Conservation (phyloP, 148 eudicot species). For the Diospyros lotus region DNA sequence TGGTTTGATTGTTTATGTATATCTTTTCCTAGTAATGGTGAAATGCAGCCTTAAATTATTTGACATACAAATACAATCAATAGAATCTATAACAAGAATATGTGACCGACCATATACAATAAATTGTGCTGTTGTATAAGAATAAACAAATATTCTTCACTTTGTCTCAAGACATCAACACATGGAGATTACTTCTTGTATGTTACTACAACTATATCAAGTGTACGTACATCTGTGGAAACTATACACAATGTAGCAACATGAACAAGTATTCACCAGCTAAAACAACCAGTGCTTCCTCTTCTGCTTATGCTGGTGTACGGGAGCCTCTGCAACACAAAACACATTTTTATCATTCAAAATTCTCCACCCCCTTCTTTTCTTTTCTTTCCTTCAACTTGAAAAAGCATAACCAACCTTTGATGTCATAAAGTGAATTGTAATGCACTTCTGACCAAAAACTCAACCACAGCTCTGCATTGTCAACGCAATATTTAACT, state of each 20-base stretch:
- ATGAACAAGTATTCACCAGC: neutral
- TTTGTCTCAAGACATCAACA: neutral
- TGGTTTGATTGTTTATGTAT: no score
- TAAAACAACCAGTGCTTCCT: constrained; percentile 82
- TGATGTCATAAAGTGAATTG: constrained; percentile 74
- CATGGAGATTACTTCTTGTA: neutral
- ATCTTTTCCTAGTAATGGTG: no score
- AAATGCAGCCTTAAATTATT: no score
- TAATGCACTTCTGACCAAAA: constrained; percentile 98
- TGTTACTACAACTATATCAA: neutral
- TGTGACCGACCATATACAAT: no score
- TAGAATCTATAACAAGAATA: no score
- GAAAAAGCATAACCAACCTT: constrained; percentile 41
- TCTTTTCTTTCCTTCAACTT: neutral
- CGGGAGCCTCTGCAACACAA: constrained; percentile 53
- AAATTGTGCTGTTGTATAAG: no score
- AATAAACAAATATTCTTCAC: no score
- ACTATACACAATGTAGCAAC: neutral
- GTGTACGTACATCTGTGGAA: neutral
- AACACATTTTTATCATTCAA: constrained; percentile 7
- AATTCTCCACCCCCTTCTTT: neutral
- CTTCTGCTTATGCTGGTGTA: constrained; percentile 45
- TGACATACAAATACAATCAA: no score
- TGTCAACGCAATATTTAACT: neutral
- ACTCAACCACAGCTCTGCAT: constrained; percentile 84